Evolutionary conservation across 257 asterid species (phyloP).

Genomic region (Ligustrum vulgare): DNA sequence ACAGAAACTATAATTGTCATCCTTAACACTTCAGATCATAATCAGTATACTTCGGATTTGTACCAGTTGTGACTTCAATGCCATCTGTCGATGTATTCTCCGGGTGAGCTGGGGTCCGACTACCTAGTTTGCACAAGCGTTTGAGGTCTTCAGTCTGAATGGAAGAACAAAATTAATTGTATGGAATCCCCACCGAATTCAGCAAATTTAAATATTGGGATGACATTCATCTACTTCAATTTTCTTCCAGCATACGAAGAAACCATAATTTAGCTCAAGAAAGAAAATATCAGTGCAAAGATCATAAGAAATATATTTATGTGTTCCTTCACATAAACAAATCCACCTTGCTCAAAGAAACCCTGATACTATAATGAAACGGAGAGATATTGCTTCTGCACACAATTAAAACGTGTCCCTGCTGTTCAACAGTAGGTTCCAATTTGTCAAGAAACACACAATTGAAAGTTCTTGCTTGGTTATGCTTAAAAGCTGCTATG

Average conservation of each 20-base stretch:
- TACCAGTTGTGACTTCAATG: slow-evolving; percentile 63
- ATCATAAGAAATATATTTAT: neutral
- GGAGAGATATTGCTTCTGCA: no score
- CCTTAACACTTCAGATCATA: neutral
- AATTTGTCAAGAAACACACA: neutral
- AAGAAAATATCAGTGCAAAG: neutral
- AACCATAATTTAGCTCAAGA: neutral
- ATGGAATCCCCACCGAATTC: neutral
- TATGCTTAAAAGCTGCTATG: no score
- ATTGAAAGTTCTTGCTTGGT: no score
- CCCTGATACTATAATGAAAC: neutral
- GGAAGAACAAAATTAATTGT: neutral
- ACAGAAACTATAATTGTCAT: neutral
- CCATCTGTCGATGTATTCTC: slow-evolving; percentile 50
- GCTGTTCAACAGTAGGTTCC: neutral
- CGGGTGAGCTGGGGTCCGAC: slow-evolving; percentile 55
- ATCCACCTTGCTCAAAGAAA: neutral
- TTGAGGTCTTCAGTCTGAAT: slow-evolving; percentile 47
- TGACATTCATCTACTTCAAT: neutral
- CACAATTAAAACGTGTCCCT: no score
- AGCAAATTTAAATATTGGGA: neutral
- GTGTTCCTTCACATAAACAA: neutral
- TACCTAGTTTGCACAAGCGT: slow-evolving; percentile 43
- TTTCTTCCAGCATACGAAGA: neutral
- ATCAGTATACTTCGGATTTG: neutral